A percentile compares a stretch with the other conserved stretches of the same genome.
Conservation (phyloP, 106 monocot species). For the Dioscorea alata region DNA sequence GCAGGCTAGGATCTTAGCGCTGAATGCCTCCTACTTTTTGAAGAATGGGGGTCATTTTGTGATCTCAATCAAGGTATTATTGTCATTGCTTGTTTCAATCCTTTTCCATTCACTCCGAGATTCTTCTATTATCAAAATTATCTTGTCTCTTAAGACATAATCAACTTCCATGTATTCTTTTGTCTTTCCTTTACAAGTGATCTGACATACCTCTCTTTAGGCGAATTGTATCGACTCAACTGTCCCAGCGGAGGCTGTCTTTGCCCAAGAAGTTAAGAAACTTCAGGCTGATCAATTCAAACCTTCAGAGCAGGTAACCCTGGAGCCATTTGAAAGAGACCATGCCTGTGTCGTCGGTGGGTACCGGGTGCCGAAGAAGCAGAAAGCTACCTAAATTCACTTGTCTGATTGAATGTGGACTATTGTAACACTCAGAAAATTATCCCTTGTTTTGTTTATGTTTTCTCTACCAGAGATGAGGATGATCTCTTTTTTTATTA, state of each 20-base stretch:
- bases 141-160: neutral
- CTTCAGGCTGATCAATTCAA: slow-evolving; percentile 90
- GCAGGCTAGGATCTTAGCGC: slow-evolving; percentile 87
- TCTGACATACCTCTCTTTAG: slow-evolving; percentile 17
- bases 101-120: neutral
- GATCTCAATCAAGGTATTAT: slow-evolving; percentile 85
- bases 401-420: no score
- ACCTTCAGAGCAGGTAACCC: slow-evolving; percentile 79
- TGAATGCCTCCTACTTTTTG: slow-evolving; percentile 85
- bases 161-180: no score
- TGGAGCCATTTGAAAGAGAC: slow-evolving; percentile 92
- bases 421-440: no score
- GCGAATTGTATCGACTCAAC: slow-evolving; percentile 97
- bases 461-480: no score
- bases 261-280: slow-evolving; percentile 86
- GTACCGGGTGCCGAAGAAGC: slow-evolving; percentile 85
- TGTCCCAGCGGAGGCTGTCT: slow-evolving; percentile 82
- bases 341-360: slow-evolving; percentile 96
- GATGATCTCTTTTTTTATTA: no score
- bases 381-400: slow-evolving; percentile 16
- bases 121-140: neutral
- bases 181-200: no score
- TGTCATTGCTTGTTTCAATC: neutral
- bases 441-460: no score
- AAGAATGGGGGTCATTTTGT: slow-evolving; percentile 92